Conservation (phyloP, 2,329 filamentous ascomycete genomes). For the Diaporthe citri region DNA sequence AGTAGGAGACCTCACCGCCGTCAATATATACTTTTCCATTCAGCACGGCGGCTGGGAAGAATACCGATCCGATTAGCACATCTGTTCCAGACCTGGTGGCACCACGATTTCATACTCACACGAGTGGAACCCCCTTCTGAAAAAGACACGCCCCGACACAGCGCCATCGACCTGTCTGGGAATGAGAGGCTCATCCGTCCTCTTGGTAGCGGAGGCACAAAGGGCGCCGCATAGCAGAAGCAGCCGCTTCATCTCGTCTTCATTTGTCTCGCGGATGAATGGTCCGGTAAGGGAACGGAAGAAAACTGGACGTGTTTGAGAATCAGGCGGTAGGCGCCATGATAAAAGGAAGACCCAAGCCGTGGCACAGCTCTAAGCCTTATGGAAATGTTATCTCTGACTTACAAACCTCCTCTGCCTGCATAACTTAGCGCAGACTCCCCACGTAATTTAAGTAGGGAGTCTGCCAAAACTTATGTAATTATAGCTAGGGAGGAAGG, state of each 20-base stretch:
- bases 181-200: background rate
- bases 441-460: too few species aligned
- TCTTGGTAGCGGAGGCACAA: background rate
- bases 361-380: slow-evolving; percentile 1
- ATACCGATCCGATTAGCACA: slow-evolving; percentile 3
- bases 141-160: slow-evolving; percentile 8
- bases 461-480: too few species aligned
- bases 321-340: background rate
- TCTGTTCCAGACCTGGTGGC: background rate
- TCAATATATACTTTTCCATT: slow-evolving; percentile 43
- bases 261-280: too few species aligned
- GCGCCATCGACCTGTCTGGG: slow-evolving; percentile 26
- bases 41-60: slow-evolving; percentile 42
- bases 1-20: slow-evolving; percentile 44
- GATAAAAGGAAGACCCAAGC: background rate
- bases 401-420: too few species aligned
- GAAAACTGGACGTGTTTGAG: background rate
- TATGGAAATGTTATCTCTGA: background rate
- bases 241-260: slow-evolving; percentile 23
- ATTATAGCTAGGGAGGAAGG: too few species aligned
- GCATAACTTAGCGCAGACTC: too few species aligned
- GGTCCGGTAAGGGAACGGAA: too few species aligned
- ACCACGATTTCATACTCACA: slow-evolving; percentile 40
- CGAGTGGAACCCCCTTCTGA: slow-evolving; percentile 44
- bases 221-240: slow-evolving; percentile 1